A percentile compares a stretch with the other conserved stretches of the same genome.
Evolutionary conservation across 1,284 basidiomycete genomes (phyloP).

Genomic region (Leucoagaricus sp.): DNA sequence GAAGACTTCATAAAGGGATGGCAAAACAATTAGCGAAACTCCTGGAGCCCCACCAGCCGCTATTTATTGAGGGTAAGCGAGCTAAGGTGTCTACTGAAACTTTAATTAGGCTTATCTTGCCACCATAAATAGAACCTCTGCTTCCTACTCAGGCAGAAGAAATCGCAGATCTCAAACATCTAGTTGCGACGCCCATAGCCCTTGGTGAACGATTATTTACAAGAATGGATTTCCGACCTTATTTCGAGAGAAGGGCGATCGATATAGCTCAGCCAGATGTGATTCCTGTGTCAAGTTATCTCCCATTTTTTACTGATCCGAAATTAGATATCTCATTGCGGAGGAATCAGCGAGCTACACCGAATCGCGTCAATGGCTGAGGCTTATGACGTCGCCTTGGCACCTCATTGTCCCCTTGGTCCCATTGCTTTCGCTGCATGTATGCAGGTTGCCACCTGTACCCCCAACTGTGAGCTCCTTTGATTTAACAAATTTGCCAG

Average conservation of each 20-base stretch:
- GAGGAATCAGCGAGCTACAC: conserved; percentile 75
- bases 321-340: conserved; percentile 58
- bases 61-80: conserved; percentile 72
- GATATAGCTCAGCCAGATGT: conserved; percentile 81
- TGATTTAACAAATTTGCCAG: neutral
- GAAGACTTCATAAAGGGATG: conserved; percentile 72
- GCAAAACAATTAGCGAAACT: conserved; percentile 75
- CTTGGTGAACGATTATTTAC: conserved; percentile 75
- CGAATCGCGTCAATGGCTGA: conserved; percentile 73
- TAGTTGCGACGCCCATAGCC: conserved; percentile 68
- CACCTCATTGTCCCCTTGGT: conserved; percentile 65
- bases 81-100: too few relatives aligned
- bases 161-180: conserved; percentile 62
- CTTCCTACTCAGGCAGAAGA: conserved; percentile 70
- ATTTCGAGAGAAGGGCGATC: conserved; percentile 66
- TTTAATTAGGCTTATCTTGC: too few relatives aligned
- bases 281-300: conserved; percentile 13
- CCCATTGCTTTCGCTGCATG: conserved; percentile 77
- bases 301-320: neutral
- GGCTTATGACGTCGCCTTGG: conserved; percentile 64
- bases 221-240: conserved; percentile 70
- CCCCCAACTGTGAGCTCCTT: conserved; percentile 52
- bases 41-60: conserved; percentile 64
- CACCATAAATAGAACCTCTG: conserved; percentile 70
- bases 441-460: conserved; percentile 55